Evolutionary conservation across 1,284 basidiomycete genomes (phyloP).

Genomic region (Phellinidium pouzarii): DNA sequence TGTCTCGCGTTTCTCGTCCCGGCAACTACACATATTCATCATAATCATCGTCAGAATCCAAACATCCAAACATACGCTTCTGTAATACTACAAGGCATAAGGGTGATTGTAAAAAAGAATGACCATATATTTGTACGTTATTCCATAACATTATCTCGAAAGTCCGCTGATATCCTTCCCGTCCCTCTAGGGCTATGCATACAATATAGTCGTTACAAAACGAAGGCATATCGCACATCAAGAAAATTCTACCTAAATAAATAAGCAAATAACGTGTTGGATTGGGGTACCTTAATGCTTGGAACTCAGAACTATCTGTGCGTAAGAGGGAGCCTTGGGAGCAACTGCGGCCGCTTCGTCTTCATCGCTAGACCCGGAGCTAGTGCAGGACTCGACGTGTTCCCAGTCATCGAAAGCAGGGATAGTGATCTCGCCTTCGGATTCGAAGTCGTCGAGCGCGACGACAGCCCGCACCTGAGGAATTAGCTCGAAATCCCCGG

Average conservation of each 20-base stretch:
- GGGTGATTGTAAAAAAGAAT: not conserved
- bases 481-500: slow-evolving; percentile 15
- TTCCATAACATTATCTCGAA: not conserved
- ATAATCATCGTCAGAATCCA: not conserved
- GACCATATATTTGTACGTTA: not conserved
- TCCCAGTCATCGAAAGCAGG: slow-evolving; percentile 15
- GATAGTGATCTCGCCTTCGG: not conserved
- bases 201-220: not conserved
- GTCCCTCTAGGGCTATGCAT: not conserved
- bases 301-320: slow-evolving; percentile 9
- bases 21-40: not conserved
- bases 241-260: not conserved
- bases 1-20: too few relatives aligned
- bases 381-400: slow-evolving; percentile 12
- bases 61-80: not conserved
- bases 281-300: not conserved
- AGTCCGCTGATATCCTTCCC: not conserved
- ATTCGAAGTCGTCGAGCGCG: slow-evolving; percentile 16
- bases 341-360: slow-evolving; percentile 3
- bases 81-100: not conserved
- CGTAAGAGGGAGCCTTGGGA: slow-evolving; percentile 14
- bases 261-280: not conserved
- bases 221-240: not conserved
- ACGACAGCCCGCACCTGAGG: slow-evolving; percentile 14
- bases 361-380: slow-evolving; percentile 13